A percentile compares a stretch with the other conserved stretches of the same genome.
Conservation (phyloP, 306 rosid species). For the Sicyos edulis region DNA sequence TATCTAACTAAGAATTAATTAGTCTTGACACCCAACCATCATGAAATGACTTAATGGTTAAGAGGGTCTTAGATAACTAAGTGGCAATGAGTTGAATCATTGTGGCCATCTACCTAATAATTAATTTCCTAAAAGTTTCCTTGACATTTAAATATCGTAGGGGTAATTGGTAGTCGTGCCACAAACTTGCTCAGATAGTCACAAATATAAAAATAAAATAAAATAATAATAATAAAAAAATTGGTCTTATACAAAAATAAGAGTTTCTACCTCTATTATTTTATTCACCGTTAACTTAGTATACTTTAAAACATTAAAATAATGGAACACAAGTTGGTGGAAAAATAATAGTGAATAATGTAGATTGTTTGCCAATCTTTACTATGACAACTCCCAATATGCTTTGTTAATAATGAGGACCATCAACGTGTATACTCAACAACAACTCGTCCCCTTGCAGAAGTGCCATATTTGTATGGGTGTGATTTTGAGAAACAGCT, state of each 20-base stretch:
- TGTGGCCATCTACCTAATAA: too few species aligned
- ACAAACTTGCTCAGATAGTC: too few species aligned
- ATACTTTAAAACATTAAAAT: background rate
- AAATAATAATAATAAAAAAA: too few species aligned
- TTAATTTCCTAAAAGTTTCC: too few species aligned
- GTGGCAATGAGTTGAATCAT: too few species aligned
- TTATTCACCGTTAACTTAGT: background rate
- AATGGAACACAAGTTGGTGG: constrained; percentile 5
- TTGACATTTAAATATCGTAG: too few species aligned
- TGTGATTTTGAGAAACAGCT: background rate
- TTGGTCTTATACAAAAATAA: background rate
- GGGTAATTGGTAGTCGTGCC: too few species aligned
- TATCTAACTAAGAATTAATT: too few species aligned
- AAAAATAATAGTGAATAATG: background rate
- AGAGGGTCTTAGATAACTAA: too few species aligned
- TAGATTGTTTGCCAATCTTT: background rate
- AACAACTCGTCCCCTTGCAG: background rate
- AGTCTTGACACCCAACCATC: too few species aligned
- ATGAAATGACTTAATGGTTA: too few species aligned
- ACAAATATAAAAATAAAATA: too few species aligned
- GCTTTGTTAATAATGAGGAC: background rate
- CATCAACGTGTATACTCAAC: background rate
- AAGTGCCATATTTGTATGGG: background rate
- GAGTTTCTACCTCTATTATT: background rate
- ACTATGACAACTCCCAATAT: background rate